Evolutionary conservation across 192 early-diverging fungal genomes (phyloP).

Genomic region (Entomortierella beljakovae): DNA sequence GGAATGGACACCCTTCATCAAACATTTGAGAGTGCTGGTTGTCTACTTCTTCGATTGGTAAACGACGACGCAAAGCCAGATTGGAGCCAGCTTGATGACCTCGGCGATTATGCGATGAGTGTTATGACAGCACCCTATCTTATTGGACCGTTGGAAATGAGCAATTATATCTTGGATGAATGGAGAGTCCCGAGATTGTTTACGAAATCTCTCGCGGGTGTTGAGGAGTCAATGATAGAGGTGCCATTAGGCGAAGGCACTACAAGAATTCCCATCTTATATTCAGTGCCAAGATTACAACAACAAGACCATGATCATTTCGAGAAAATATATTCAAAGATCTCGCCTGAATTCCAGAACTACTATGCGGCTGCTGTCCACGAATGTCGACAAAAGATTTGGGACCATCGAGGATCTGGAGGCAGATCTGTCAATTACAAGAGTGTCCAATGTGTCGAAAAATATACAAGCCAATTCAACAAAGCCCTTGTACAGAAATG

Average conservation of each 20-base stretch:
- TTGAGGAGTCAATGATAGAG: too few species aligned
- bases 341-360: constrained; percentile 37
- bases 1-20: background rate
- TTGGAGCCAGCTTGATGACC: too few species aligned
- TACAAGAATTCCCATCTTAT: background rate
- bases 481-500: background rate
- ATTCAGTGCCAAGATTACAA: constrained; percentile 6
- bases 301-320: constrained; percentile 31
- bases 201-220: too few species aligned
- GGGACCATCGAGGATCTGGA: constrained; percentile 20
- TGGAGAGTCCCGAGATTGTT: too few species aligned
- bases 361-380: constrained; percentile 18
- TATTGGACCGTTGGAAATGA: too few species aligned
- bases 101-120: too few species aligned
- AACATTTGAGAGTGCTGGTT: constrained; percentile 16
- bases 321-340: constrained; percentile 16
- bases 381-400: constrained; percentile 15
- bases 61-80: too few species aligned
- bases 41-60: too few species aligned
- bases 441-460: constrained; percentile 11
- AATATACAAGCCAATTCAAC: constrained; percentile 37
- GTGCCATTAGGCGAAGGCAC: constrained; percentile 6
- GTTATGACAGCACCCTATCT: too few species aligned
- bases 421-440: constrained; percentile 5
- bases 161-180: too few species aligned